A percentile compares a stretch with the other conserved stretches of the same genome.
Conservation (phyloP, 2,329 filamentous ascomycete genomes). For the Xylaria sp. region DNA sequence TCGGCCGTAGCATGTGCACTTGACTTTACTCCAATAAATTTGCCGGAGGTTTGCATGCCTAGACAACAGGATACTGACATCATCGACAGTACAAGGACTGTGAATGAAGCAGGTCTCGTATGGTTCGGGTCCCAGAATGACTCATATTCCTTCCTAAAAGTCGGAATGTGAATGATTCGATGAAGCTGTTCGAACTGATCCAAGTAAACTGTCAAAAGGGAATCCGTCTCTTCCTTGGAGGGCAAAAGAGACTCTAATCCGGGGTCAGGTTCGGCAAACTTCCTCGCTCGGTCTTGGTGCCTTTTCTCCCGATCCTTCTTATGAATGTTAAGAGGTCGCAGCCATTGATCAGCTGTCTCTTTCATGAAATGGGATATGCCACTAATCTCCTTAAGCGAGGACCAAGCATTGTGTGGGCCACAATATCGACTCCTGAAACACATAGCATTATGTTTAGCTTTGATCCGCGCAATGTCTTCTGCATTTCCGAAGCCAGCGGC, state of each 20-base stretch:
- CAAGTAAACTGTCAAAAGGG: slow-evolving; percentile 61
- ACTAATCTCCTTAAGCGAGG: slow-evolving; percentile 66
- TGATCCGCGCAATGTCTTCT: slow-evolving; percentile 38
- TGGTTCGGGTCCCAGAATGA: slow-evolving; percentile 63
- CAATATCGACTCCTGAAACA: slow-evolving; percentile 70
- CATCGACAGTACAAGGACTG: slow-evolving; percentile 68
- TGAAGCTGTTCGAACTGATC: slow-evolving; percentile 66
- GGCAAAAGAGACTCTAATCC: slow-evolving; percentile 63
- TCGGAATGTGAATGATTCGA: slow-evolving; percentile 68
- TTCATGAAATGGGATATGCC: slow-evolving; percentile 70
- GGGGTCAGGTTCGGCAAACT: slow-evolving; percentile 59
- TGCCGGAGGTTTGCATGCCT: slow-evolving; percentile 61
- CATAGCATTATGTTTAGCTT: slow-evolving; percentile 61
- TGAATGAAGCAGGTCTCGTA: slow-evolving; percentile 63
- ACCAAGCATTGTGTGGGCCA: slow-evolving; percentile 69
- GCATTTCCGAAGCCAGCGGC: slow-evolving; percentile 47
- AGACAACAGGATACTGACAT: slow-evolving; percentile 69
- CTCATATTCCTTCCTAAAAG: slow-evolving; percentile 65
- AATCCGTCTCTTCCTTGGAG: slow-evolving; percentile 59
- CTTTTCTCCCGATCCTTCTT: slow-evolving; percentile 66
- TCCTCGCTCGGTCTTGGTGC: slow-evolving; percentile 62
- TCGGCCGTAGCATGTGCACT: slow-evolving; percentile 65
- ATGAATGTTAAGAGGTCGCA: slow-evolving; percentile 66
- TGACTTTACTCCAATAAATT: slow-evolving; percentile 68
- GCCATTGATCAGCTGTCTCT: slow-evolving; percentile 70